phyloP scores from a whole-genome alignment of 129 eudicot species.

The Rutidosis leptorrhynchoides region DNA sequence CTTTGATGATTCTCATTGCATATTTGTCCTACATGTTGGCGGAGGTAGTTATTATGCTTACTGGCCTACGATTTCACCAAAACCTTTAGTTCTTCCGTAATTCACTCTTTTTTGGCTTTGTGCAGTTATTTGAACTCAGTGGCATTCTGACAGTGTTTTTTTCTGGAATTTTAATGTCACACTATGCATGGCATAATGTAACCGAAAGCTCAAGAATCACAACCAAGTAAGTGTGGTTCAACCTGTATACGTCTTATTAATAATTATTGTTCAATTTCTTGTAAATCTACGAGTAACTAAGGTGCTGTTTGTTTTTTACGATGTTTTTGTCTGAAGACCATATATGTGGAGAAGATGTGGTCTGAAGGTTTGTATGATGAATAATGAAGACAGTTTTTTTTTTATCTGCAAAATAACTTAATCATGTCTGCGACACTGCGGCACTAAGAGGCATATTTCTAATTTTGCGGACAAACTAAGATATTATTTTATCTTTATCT shows the following conservation, averaged over 20 bases:
- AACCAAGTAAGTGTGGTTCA: slow-evolving; percentile 40
- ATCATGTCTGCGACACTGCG: no score
- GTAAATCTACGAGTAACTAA: neutral
- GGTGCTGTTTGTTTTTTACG: no score
- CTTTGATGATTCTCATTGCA: slow-evolving; percentile 80
- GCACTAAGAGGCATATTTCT: no score
- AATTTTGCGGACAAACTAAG: no score
- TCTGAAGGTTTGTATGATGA: no score
- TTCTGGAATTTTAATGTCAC: slow-evolving; percentile 89
- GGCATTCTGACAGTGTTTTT: slow-evolving; percentile 93
- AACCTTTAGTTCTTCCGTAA: neutral
- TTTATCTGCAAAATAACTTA: no score
- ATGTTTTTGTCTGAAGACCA: no score
- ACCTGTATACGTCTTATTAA: neutral
- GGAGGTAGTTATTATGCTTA: slow-evolving; percentile 55
- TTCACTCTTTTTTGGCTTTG: neutral
- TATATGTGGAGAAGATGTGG: no score
- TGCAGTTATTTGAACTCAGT: slow-evolving; percentile 73
- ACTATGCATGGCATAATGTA: slow-evolving; percentile 95
- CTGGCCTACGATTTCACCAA: neutral
- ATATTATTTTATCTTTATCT: no score
- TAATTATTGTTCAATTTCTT: no score
- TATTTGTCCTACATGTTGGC: slow-evolving; percentile 94
- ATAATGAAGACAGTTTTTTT: no score
- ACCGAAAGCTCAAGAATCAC: slow-evolving; percentile 83